Base-by-base conservation (phyloP, 768 basidiomycete species). In the Kwoniella heveanensis region DNA sequence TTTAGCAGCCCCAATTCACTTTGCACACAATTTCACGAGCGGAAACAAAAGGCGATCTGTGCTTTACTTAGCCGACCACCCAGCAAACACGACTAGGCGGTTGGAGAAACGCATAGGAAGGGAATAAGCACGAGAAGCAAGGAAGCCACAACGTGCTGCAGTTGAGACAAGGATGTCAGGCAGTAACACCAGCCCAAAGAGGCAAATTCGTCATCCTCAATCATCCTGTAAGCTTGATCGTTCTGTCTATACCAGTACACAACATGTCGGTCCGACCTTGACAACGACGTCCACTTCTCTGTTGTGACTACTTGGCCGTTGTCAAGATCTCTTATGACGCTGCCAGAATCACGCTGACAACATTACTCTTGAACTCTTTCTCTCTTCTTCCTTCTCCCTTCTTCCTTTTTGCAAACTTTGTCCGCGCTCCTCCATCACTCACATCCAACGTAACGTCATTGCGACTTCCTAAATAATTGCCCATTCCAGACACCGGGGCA, bases 201-300 rank as follows among this genome's bases (percentile, higher is more conserved):
- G 72, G 56, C 77, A 79, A 63, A 79, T 79, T 29, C 67, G 74
- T 51, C 78, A 79, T 71, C 78, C 78, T 17, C 78, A 79, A 61
- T 67, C 71, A 39, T 58, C 69, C 24, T 79, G 78, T 79, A 50
- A 67, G 78, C 73, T 7, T 22, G 25, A 17, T 8, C n/a, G n/a
- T 22, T 54, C 21, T 30, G 12, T 19, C 19, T 22, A 10, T 44
- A 44, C 39, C 8, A 44, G n/a, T 44, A 44, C 39, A 44, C 39
- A 17, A 8, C 39, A 32, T n/a, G n/a, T n/a, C n/a, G n/a, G n/a
- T n/a, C n/a, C 22, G 27, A 54, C 53, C 21, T 54, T 27, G 32
- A 39, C 25, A 37, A 57, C 12, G 25, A 10, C 24, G 21, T 39
- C n/a, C n/a, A n/a, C n/a, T 15, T n/a, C 36, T 26, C 24, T 9